Percentiles rank a stretch among this genome's conserved stretches.
phyloP scores from a whole-genome alignment of 2,329 filamentous ascomycete species.

The Apiospora hydei region DNA sequence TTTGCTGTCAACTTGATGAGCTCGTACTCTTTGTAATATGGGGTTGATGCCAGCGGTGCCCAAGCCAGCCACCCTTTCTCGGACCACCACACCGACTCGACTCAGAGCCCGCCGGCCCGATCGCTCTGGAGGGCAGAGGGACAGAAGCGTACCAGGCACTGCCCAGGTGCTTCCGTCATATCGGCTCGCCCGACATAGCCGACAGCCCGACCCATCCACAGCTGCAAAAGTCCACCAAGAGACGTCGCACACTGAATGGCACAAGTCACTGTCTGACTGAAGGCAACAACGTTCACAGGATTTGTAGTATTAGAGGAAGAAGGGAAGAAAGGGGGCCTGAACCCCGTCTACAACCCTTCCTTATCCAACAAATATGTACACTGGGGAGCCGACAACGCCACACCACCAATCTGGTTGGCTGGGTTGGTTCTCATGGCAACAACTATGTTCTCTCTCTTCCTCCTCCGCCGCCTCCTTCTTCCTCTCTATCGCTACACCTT shows the following conservation, averaged over 20 bases:
- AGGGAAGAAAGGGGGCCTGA: background rate
- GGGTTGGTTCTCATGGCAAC: background rate
- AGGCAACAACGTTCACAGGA: background rate
- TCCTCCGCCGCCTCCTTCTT: background rate
- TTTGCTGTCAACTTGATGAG: too few species aligned
- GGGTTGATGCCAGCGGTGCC: too few species aligned
- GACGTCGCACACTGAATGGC: too few species aligned
- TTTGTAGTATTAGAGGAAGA: conserved; percentile 11
- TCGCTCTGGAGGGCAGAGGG: too few species aligned
- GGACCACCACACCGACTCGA: too few species aligned
- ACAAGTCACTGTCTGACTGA: background rate
- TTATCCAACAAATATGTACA: conserved; percentile 16
- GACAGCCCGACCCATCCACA: too few species aligned
- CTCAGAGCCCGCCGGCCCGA: too few species aligned
- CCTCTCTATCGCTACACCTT: background rate
- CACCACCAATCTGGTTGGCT: background rate
- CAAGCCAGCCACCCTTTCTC: too few species aligned
- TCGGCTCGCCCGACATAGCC: too few species aligned
- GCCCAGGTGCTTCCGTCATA: too few species aligned
- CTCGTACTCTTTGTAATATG: too few species aligned
- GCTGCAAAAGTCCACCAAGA: background rate
- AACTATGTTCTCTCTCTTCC: conserved; percentile 1
- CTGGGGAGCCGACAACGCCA: background rate
- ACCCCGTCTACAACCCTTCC: background rate
- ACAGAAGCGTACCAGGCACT: too few species aligned